phyloP scores from a whole-genome alignment of 2,329 filamentous ascomycete species.

The Mollisia scopiformis region DNA sequence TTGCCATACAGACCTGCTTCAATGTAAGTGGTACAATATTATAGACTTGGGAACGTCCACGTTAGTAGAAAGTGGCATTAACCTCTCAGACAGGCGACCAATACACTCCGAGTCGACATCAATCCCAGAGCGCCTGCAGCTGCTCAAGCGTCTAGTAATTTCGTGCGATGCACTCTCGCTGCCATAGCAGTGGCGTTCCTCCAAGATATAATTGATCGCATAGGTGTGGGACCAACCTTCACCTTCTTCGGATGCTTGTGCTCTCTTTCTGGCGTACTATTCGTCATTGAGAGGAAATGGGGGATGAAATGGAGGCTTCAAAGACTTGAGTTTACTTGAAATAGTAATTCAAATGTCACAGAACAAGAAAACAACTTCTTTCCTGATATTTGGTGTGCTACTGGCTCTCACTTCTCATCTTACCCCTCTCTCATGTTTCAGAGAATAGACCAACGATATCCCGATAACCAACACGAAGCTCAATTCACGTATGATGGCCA shows the following conservation, averaged over 20 bases:
- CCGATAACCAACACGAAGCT: too few species aligned
- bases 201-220: slow-evolving; percentile 53
- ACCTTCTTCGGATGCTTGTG: slow-evolving; percentile 56
- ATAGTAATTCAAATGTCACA: too few species aligned
- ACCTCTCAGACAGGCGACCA: slow-evolving; percentile 30
- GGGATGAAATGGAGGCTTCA: slow-evolving; percentile 41
- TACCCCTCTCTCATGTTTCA: too few species aligned
- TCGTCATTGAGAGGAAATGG: slow-evolving; percentile 49
- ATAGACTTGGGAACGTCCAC: too few species aligned
- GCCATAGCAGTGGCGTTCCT: slow-evolving; percentile 59
- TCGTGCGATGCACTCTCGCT: slow-evolving; percentile 59
- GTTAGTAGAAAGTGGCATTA: background rate
- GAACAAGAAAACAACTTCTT: too few species aligned
- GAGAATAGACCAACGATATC: too few species aligned
- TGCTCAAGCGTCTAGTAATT: slow-evolving; percentile 62
- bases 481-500: too few species aligned
- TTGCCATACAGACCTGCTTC: slow-evolving; percentile 36
- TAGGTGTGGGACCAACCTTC: slow-evolving; percentile 62
- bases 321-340: background rate
- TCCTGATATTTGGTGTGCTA: too few species aligned
- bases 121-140: slow-evolving; percentile 60
- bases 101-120: slow-evolving; percentile 60
- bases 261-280: slow-evolving; percentile 46
- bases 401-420: too few species aligned
- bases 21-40: slow-evolving; percentile 1